Conservation (phyloP, 129 eudicot genomes). For the Flaveria sonorensis region DNA sequence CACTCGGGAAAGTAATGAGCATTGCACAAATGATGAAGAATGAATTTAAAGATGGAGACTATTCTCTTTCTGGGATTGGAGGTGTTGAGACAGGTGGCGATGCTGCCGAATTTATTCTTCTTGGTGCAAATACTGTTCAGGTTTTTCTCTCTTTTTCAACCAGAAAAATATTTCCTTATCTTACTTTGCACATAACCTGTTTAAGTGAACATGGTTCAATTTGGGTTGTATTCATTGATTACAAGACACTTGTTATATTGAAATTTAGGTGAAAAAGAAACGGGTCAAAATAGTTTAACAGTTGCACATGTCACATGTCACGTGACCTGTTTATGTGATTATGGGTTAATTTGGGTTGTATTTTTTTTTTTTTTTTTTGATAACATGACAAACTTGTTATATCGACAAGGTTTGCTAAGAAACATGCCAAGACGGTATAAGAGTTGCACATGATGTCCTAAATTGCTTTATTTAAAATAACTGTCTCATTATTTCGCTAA, state of each 20-base stretch:
- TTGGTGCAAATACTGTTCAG: conserved; percentile 97
- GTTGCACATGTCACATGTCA: background rate
- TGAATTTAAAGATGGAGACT: conserved; percentile 58
- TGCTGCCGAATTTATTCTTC: conserved; percentile 98
- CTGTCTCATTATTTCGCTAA: background rate
- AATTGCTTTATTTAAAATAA: background rate
- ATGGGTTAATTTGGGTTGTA: background rate
- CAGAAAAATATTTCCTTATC: background rate
- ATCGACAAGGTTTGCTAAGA: background rate
- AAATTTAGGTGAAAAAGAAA: background rate
- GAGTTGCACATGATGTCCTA: background rate
- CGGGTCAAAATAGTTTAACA: background rate
- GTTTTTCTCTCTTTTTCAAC: conserved; percentile 32
- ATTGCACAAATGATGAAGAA: conserved; percentile 96
- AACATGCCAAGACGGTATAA: background rate
- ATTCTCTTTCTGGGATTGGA: conserved; percentile 92
- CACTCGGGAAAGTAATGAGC: conserved; percentile 97
- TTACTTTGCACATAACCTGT: background rate
- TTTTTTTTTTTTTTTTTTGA: background rate
- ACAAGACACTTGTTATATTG: background rate
- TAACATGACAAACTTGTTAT: background rate
- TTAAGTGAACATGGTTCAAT: background rate
- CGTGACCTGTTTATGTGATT: background rate
- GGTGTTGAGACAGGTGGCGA: conserved; percentile 94
- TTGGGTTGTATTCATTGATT: background rate